Evolutionary conservation across 768 basidiomycete species (phyloP), one percentile per base, ranked within the genome.

Genomic region (Lactifluus subvellereus): DNA sequence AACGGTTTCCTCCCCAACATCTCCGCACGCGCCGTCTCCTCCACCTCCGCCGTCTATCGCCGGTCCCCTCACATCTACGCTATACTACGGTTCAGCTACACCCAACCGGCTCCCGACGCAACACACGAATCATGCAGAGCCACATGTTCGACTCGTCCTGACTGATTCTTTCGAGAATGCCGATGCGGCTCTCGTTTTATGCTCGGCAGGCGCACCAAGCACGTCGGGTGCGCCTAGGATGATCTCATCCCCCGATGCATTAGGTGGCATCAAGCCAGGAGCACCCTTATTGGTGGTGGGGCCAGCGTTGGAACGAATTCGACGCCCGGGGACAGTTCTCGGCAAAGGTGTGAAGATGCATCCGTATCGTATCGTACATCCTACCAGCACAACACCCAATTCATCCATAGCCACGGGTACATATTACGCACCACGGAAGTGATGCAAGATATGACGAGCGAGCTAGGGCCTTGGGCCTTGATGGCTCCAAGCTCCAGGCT

Each of bases 111-210:
- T 9, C 20, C 27, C 60, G 47, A 33, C 45, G 37, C 48, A 54
- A 59, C 52, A 45, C n/a, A 20, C 32, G n/a, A 64, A 52, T 47
- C 8, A 40, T 22, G 9, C 59, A 4, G 63, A 64, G 22, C 53
- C 63, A 9, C 48, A 60, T 42, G 63, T 61, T 48, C 69, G 69
- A 45, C 56, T 69, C 30, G 64, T 70, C 48, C 68, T 71, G 52
- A 53, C 60, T 20, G 62, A 68, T 60, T 66, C 62, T 6, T 69
- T 83, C 60, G 81, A 80, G 37, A 72, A 77, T 18, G 85, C 85
- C 1, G 78, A 85, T 38, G 84, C 82, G 3, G 75, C 83, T 61
- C 74, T 86, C 54, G 63, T 83, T 57, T 69, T 82, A 10, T 74
- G 75, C 27, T 75, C 77, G 48, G 72, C 75, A 1, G 18, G 64